Evolutionary conservation across 306 rosid species (phyloP).

Genomic region (Abrus precatorius): DNA sequence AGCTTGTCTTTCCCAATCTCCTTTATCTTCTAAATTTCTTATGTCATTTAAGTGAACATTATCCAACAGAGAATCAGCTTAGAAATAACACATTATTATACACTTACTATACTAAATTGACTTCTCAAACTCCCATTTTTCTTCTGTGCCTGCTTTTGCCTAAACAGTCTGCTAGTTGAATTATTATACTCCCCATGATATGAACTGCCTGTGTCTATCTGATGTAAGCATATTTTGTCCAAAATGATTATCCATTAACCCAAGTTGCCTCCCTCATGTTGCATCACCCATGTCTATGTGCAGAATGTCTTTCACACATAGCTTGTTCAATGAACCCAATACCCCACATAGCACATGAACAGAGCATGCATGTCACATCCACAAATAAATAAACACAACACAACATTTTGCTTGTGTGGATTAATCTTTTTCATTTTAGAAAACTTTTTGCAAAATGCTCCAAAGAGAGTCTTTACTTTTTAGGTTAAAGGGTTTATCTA

Average conservation of each 20-base stretch:
- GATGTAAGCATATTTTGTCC: constrained; percentile 72
- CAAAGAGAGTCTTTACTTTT: not conserved
- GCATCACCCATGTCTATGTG: constrained; percentile 37
- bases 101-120: constrained; percentile 65
- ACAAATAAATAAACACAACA: constrained; percentile 15
- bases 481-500: too few relatives aligned
- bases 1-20: constrained; percentile 43
- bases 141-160: constrained; percentile 58
- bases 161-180: constrained; percentile 61
- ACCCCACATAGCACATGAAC: constrained; percentile 47
- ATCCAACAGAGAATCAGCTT: constrained; percentile 54
- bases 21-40: constrained; percentile 40
- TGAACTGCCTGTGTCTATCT: constrained; percentile 53
- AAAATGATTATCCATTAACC: constrained; percentile 76
- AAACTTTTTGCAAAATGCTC: not conserved
- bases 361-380: constrained; percentile 15
- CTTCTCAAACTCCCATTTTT: constrained; percentile 54
- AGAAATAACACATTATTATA: constrained; percentile 46
- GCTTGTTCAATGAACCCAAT: constrained; percentile 47
- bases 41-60: constrained; percentile 50
- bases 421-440: not conserved
- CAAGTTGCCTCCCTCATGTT: constrained; percentile 55
- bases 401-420: constrained; percentile 3
- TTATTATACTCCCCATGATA: constrained; percentile 74
- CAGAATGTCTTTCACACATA: constrained; percentile 48